Evolutionary conservation across 2,329 filamentous ascomycete genomes (phyloP), one percentile per base, ranked within the genome.

Genomic region (Exophiala aquamarina): DNA sequence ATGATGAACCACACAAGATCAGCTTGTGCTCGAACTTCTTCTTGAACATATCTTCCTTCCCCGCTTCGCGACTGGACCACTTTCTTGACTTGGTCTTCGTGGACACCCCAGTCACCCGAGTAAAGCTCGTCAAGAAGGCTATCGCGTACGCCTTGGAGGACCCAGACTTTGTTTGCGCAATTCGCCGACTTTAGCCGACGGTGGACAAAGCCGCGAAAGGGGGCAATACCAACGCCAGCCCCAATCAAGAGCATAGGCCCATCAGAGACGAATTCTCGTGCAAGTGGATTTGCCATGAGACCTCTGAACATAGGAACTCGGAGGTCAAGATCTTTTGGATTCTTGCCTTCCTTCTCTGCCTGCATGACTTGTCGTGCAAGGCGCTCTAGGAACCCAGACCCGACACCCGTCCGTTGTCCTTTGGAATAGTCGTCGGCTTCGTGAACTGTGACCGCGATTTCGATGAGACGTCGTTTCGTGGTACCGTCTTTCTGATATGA

Each of bases 1-100:
- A 95, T 87, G 55, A 97, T 90, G 67, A 89, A 95, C 93, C 93
- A 98, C 13, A 97, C 92, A n/a, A 97, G 79, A 63, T 97, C 93
- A 2, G 91, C 89, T 66, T 97, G 93, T 55, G 88, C 79, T 9
- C 81, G 77, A 7, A 98, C 92, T 68, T 97, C 93, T 62, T 98
- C 93, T 65, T 98, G 93, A 2, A 98, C 93, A 63, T 98, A 98
- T 56, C 86, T 85, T 54, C 89, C 88, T 59, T 90, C 86, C 36
- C 87, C 87, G 39, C 76, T 78, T 42, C 83, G 83, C 58, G 81
- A 88, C 67, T 93, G 82, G 9, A 91, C 85, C 1, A 93, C 87
- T 33, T 83, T 86, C 71, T 91, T 90, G 41, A 91, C 85, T 65
- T 91, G 84, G 42, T 87, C 83, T 65, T 96, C 92, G 61, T 95